Conservation (phyloP, 2,329 filamentous ascomycete genomes). For the Aspergillus pseudotamarii region DNA sequence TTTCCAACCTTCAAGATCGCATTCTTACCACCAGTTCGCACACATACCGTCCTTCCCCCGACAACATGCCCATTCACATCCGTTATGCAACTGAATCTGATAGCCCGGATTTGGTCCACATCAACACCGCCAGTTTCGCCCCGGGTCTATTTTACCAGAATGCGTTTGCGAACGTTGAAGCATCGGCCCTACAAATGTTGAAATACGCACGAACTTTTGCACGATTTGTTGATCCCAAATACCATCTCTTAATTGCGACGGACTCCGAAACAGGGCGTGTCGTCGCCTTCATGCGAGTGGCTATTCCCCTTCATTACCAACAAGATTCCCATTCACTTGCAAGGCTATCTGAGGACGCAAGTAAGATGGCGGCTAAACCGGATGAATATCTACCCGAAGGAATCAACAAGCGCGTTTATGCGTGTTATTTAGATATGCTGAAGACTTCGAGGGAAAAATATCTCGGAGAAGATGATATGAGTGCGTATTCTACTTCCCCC, state of each 20-base stretch:
- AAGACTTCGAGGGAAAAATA: slow-evolving; percentile 9
- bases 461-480: slow-evolving; percentile 16
- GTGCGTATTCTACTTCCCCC: slow-evolving; percentile 4
- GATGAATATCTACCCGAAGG: slow-evolving; percentile 27
- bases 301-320: slow-evolving; percentile 14
- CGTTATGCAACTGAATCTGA: slow-evolving; percentile 48
- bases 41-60: neutral
- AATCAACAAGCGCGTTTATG: slow-evolving; percentile 47
- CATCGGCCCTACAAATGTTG: slow-evolving; percentile 32
- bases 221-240: slow-evolving; percentile 46
- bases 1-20: neutral
- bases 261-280: slow-evolving; percentile 34
- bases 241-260: slow-evolving; percentile 46
- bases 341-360: slow-evolving; percentile 45
- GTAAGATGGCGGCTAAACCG: slow-evolving; percentile 27
- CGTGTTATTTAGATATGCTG: slow-evolving; percentile 20
- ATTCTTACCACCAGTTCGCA: neutral
- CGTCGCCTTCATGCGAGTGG: slow-evolving; percentile 56
- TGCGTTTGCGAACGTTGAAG: slow-evolving; percentile 27
- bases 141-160: slow-evolving; percentile 39
- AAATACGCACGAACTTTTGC: slow-evolving; percentile 40
- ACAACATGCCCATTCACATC: slow-evolving; percentile 34
- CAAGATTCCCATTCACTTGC: neutral
- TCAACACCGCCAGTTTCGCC: slow-evolving; percentile 53
- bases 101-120: slow-evolving; percentile 42